These are phyloP conservation scores for Lizonia empirigonia DNA, from an alignment of 2,329 filamentous ascomycete species.

Conservation along the genomic window DNA sequence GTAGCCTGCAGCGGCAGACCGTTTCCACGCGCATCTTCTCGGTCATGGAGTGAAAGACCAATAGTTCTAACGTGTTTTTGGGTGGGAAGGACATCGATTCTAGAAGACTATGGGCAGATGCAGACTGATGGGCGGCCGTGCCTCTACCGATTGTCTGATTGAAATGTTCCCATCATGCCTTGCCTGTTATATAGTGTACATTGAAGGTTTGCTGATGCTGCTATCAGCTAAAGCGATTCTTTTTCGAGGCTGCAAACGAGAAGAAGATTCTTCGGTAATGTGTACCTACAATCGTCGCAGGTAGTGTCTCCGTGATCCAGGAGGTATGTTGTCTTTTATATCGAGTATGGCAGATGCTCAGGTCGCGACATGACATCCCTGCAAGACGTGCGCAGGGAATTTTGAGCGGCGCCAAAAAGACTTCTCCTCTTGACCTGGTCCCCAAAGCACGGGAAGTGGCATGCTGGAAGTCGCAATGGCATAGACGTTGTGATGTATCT, in stretches of 20 bases:
- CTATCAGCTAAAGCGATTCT: not conserved
- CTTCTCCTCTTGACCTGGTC: not conserved
- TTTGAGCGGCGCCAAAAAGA: not conserved
- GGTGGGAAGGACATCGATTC: not conserved
- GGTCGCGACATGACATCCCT: slow-evolving; percentile 5
- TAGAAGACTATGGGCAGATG: too few species aligned
- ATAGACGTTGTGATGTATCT: slow-evolving; percentile 1
- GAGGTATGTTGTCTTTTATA: not conserved
- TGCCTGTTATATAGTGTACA: too few species aligned
- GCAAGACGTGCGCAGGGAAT: slow-evolving; percentile 2
- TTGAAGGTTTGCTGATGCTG: not conserved
- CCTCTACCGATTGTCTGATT: not conserved
- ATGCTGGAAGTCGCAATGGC: not conserved
- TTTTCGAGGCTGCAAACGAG: too few species aligned
- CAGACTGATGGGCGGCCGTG: not conserved
- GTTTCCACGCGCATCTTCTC: not conserved
- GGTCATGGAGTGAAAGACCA: not conserved
- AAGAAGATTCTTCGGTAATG: not conserved
- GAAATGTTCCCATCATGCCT: not conserved
- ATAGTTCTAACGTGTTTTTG: not conserved
- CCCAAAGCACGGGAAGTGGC: not conserved
- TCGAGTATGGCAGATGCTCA: not conserved
- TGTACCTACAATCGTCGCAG: not conserved
- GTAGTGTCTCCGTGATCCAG: not conserved
- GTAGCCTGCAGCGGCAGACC: too few species aligned